phyloP scores from a whole-genome alignment of 768 basidiomycete genomes.

The Rhizopogon vinicolor region DNA sequence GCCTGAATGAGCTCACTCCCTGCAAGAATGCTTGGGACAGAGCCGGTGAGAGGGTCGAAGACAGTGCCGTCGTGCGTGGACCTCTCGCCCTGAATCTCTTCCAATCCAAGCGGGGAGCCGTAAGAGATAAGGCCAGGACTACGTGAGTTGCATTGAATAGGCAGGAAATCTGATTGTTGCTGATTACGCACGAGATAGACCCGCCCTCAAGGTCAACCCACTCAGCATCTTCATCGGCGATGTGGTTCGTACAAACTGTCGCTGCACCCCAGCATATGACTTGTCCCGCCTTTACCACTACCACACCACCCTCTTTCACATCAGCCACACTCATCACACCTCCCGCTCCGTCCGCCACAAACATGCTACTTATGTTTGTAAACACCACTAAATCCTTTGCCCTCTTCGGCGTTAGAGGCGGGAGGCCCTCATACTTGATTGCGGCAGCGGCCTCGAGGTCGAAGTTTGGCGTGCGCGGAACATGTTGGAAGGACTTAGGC shows the following conservation, averaged over 20 bases:
- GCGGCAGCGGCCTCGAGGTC: slow-evolving; percentile 57
- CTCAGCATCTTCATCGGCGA: slow-evolving; percentile 23
- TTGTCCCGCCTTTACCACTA: slow-evolving; percentile 48
- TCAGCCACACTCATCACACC: slow-evolving; percentile 21
- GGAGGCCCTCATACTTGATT: slow-evolving; percentile 63
- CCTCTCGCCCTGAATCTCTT: slow-evolving; percentile 49
- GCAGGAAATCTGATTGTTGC: slow-evolving; percentile 11
- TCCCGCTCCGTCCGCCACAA: slow-evolving; percentile 27
- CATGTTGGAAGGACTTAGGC: slow-evolving; percentile 43
- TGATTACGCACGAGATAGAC: slow-evolving; percentile 39
- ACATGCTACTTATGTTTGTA: slow-evolving; percentile 56
- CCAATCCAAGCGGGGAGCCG: slow-evolving; percentile 43
- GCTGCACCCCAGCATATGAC: slow-evolving; percentile 47
- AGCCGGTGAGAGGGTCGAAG: slow-evolving; percentile 34
- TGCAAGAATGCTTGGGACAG: slow-evolving; percentile 30
- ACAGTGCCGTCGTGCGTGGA: slow-evolving; percentile 57
- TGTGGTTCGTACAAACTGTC: slow-evolving; percentile 18
- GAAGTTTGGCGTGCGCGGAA: slow-evolving; percentile 58
- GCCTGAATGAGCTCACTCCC: slow-evolving; percentile 48
- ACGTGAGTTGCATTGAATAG: slow-evolving; percentile 6
- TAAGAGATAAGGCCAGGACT: slow-evolving; percentile 43
- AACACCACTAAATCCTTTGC: slow-evolving; percentile 46
- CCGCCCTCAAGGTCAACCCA: slow-evolving; percentile 64
- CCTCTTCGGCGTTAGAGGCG: slow-evolving; percentile 50
- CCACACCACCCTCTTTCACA: slow-evolving; percentile 33